phyloP scores from a whole-genome alignment of 495 filamentous ascomycete genomes.

The Staphylotrichum longicolle region DNA sequence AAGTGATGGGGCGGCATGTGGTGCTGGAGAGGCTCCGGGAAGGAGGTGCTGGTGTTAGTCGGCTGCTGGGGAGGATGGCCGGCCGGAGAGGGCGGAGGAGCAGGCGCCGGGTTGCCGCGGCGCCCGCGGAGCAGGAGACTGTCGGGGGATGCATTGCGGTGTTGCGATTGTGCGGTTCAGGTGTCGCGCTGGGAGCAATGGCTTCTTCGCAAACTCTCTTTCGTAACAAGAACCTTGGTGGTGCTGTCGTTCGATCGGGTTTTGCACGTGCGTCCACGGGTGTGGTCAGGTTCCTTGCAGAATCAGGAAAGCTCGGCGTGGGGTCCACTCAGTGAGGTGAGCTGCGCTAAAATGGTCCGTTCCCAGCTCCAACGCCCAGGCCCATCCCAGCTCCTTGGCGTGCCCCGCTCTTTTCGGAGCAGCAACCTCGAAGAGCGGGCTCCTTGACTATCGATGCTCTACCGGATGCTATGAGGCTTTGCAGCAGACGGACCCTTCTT shows the following conservation, averaged over 20 bases:
- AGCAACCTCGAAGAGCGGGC: no score
- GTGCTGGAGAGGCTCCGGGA: neutral
- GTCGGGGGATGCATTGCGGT: neutral
- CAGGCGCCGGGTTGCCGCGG: slow-evolving; percentile 15
- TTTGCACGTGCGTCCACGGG: slow-evolving; percentile 4
- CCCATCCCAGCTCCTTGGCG: neutral
- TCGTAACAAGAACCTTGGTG: neutral
- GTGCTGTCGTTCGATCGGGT: neutral
- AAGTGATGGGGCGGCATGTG: slow-evolving; percentile 8
- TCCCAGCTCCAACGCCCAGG: neutral
- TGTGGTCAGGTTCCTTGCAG: neutral
- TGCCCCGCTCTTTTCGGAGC: no score
- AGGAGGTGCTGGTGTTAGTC: neutral
- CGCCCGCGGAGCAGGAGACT: slow-evolving; percentile 8
- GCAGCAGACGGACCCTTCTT: no score
- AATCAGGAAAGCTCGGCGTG: slow-evolving; percentile 12
- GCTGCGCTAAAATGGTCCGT: slow-evolving; percentile 1
- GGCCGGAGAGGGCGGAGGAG: slow-evolving; percentile 12
- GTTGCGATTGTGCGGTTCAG: neutral
- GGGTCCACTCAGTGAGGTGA: neutral
- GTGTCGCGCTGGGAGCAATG: neutral
- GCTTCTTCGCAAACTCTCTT: neutral
- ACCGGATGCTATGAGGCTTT: no score
- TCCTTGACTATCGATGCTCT: no score
- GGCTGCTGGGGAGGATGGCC: neutral